Conservation (phyloP, 2,329 filamentous ascomycete genomes). For the Xylaria arbuscula region DNA sequence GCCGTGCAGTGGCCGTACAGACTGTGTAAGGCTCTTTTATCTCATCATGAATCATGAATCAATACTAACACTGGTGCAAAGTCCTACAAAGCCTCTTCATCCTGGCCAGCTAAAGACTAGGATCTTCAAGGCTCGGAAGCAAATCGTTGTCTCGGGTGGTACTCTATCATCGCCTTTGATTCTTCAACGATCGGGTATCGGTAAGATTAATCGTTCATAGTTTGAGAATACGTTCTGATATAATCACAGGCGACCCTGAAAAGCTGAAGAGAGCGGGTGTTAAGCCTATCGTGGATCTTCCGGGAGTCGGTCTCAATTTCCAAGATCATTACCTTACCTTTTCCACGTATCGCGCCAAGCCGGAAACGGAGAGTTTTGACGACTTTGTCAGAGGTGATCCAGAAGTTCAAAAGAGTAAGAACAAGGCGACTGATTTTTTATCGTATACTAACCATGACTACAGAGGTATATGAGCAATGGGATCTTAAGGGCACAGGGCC, state of each 20-base stretch:
- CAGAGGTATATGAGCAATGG: constrained; percentile 79
- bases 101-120: constrained; percentile 62
- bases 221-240: constrained; percentile 6
- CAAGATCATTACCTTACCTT: constrained; percentile 82
- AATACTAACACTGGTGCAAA: constrained; percentile 39
- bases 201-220: constrained; percentile 38
- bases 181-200: constrained; percentile 79
- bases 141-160: constrained; percentile 78
- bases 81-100: constrained; percentile 73
- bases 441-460: constrained; percentile 24
- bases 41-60: not conserved
- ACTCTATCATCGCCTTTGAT: constrained; percentile 80
- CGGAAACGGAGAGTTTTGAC: constrained; percentile 80
- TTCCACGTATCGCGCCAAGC: constrained; percentile 76
- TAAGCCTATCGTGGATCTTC: constrained; percentile 75
- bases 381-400: constrained; percentile 82
- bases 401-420: constrained; percentile 72
- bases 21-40: constrained; percentile 62
- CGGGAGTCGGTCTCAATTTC: constrained; percentile 80
- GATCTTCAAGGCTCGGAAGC: constrained; percentile 75
- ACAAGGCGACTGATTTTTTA: not conserved
- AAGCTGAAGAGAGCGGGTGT: constrained; percentile 76
- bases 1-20: constrained; percentile 76
- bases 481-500: constrained; percentile 82
- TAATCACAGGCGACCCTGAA: constrained; percentile 66